Evolutionary conservation across 2,329 filamentous ascomycete genomes (phyloP), one percentile per base, ranked within the genome.

Genomic region (Colletotrichum sp.): DNA sequence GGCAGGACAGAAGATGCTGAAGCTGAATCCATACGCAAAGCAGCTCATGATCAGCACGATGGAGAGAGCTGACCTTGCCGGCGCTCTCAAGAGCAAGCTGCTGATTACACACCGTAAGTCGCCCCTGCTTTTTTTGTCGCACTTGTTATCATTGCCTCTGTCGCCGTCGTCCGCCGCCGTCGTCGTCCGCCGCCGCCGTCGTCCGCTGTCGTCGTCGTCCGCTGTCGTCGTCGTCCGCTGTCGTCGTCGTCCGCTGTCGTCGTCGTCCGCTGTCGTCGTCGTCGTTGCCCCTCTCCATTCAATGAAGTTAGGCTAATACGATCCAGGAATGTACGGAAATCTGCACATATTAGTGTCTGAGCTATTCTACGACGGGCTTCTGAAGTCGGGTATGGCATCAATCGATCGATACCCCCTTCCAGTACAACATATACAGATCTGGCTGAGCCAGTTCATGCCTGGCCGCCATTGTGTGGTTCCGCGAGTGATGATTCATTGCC

Each of bases 341-440:
- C 80, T 89, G 0, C 83, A 88, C n/a, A 79, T 80, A 2, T 80
- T 89, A 1, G 82, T 87, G 0, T 88, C 87, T 0, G 79, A 80
- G 6, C 77, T 89, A 34, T 88, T 89, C 57, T 89, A 89, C 44
- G 78, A 81, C 0, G 80, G 80, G 2, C 78, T 82, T 55, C 88
- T 89, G 86, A 78, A 77, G 1, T 85, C 86, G 3, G 82, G 80
- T 0, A 71, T 78, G 32, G 78, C 84, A n/a, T 62, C 66, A 0
- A 34, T 70, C 5, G 28, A 78, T 10, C 77, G 79, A 21, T 85
- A 82, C 24, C 84, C 85, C 0, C 34, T 69, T 1, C 80, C 81
- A 21, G 80, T 82, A 4, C 24, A 69, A 2, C 77, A 84, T 44
- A 60, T 87, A 4, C 82, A 79, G n/a, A 30, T 28, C 0, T 82